Evolutionary conservation across 257 asterid genomes (phyloP), one percentile per base, ranked within the genome.

Genomic region (Verbena officinalis): DNA sequence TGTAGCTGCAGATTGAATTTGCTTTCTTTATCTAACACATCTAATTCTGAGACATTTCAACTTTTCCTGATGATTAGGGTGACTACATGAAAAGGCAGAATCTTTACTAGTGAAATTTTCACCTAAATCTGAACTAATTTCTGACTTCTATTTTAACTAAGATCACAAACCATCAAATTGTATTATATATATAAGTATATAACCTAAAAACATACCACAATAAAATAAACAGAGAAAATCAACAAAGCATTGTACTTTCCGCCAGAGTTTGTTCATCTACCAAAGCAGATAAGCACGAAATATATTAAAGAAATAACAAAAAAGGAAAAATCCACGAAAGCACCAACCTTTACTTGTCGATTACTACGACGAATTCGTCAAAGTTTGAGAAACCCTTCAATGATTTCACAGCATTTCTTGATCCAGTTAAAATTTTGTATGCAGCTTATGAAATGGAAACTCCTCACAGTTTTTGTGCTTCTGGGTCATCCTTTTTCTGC

Each of bases 201-300:
- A n/a, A n/a, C n/a, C 46, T 46, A 8, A 43, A 33, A 24, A 55
- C 21, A 55, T 0, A 53, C 17, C 52, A 51, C 52, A 58, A 58
- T 36, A 53, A 64, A 55, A 49, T 52, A 56, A 8, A 44, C 31
- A 20, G 43, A 64, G 43, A 63, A 45, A 44, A 34, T 5, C 40
- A 38, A n/a, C 30, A 42, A 33, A 68, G 67, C 91, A 20, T 81
- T 73, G 94, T 70, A 49, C 15, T 63, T 34, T 83, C 90, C 94
- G 91, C 83, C 79, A 55, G 70, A 77, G 89, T 80, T 87, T 67
- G 97, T 76, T 86, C 87, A 88, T 82, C 97, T 76, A 85, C 96
- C 90, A 73, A n/a, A 82, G 56, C 68, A 62, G 79, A 82, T 51
- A 77, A 70, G 10, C 14, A 27, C 56, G 15, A 58, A 36, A 36